Percentiles rank a stretch among this genome's conserved stretches.
Conservation (phyloP, 176 grass and related monocot genomes). For the Metroxylon sagu region DNA sequence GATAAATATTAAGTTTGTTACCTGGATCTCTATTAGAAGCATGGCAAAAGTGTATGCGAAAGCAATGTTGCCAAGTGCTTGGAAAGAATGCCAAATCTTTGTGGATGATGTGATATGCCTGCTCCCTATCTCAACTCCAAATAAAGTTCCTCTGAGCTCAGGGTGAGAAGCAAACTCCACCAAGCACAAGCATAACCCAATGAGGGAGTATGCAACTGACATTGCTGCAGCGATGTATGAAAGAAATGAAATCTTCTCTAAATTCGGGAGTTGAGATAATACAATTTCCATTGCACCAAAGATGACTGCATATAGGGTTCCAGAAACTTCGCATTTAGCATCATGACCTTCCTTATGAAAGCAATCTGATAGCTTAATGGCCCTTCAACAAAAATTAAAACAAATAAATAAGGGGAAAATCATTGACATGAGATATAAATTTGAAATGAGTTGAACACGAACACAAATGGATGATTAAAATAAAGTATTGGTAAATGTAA, state of each 20-base stretch:
- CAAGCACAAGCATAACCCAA: conserved; percentile 3
- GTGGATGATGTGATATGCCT: neutral
- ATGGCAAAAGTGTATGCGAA: conserved; percentile 7
- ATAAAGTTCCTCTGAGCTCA: neutral
- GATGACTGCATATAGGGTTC: neutral
- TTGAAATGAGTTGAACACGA: too few species aligned
- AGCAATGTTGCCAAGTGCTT: conserved; percentile 3
- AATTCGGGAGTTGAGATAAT: conserved; percentile 8
- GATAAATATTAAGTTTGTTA: neutral
- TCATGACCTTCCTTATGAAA: neutral
- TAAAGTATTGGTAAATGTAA: too few species aligned
- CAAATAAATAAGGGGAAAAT: too few species aligned
- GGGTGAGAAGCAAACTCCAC: conserved; percentile 2
- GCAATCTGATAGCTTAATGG: conserved; percentile 3
- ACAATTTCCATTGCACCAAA: conserved; percentile 1
- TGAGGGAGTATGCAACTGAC: conserved; percentile 1
- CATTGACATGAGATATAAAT: too few species aligned
- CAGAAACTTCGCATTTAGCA: conserved; percentile 1
- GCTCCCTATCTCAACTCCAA: neutral
- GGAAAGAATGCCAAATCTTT: conserved; percentile 8
- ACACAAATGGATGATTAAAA: too few species aligned
- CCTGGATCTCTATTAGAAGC: conserved; percentile 13
- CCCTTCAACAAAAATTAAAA: neutral
- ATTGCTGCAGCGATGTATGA: conserved; percentile 1
- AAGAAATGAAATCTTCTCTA: conserved; percentile 4